These are phyloP conservation scores for Aureobasidium sp. DNA, from an alignment of 2,329 filamentous ascomycete genomes.

Conservation along the genomic window DNA sequence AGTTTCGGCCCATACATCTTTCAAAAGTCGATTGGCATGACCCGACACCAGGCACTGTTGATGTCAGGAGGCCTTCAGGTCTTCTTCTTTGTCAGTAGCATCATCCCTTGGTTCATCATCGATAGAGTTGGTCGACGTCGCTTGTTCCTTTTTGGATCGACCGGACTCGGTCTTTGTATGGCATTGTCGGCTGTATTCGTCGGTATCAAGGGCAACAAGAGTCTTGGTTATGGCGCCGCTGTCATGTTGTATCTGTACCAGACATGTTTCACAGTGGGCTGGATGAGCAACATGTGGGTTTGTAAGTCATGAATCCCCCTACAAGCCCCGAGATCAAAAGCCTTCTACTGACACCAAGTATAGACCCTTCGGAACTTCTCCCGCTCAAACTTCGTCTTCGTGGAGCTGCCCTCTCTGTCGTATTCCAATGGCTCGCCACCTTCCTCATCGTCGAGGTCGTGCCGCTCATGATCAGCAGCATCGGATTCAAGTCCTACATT, in stretches of 20 bases:
- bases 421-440: constrained; percentile 24
- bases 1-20: constrained; percentile 21
- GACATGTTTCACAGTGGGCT: constrained; percentile 29
- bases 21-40: constrained; percentile 19
- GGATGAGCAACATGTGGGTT: constrained; percentile 22
- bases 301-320: constrained; percentile 11
- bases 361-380: constrained; percentile 21
- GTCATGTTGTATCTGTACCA: constrained; percentile 33
- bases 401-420: constrained; percentile 22
- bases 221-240: constrained; percentile 27
- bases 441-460: constrained; percentile 26
- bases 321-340: too few species aligned
- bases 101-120: constrained; percentile 25
- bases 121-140: constrained; percentile 26
- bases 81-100: constrained; percentile 26
- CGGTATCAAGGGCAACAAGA: constrained; percentile 11
- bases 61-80: constrained; percentile 25
- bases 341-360: background rate
- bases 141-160: constrained; percentile 24
- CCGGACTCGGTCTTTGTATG: constrained; percentile 23
- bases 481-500: constrained; percentile 49
- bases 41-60: constrained; percentile 17
- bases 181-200: constrained; percentile 20
- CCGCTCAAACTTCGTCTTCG: constrained; percentile 21
- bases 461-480: constrained; percentile 39